Evolutionary conservation across 2,329 filamentous ascomycete species (phyloP).

Genomic region (Talaromyces sp.): DNA sequence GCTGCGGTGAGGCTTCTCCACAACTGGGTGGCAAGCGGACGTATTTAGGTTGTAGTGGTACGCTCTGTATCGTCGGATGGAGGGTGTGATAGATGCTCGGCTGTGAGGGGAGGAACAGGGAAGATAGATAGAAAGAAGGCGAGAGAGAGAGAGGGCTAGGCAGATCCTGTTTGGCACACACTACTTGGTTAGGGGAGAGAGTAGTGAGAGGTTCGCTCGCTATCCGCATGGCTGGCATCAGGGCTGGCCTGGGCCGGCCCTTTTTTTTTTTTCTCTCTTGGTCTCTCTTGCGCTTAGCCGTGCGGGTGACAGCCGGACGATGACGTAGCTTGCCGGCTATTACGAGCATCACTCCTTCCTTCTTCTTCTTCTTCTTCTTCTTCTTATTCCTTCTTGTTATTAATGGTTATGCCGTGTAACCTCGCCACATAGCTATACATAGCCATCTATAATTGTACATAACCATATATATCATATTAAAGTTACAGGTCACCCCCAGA

Average conservation of each 20-base stretch:
- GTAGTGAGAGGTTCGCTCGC: background rate
- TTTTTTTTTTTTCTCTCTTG: background rate
- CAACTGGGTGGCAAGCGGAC: background rate
- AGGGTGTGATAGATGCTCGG: background rate
- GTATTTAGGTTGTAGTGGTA: background rate
- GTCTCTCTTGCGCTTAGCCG: no score
- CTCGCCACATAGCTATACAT: no score
- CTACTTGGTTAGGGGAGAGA: background rate
- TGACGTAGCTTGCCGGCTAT: constrained; percentile 6
- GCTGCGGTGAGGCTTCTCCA: background rate
- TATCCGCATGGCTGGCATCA: background rate
- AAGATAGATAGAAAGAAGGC: background rate
- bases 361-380: background rate
- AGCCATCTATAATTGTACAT: no score
- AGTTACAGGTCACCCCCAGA: background rate
- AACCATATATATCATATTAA: no score
- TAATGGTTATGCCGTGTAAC: no score
- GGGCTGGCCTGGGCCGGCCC: background rate
- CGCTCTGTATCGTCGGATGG: background rate
- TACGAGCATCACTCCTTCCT: background rate
- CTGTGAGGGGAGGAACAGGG: background rate
- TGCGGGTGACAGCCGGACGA: background rate
- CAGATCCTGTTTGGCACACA: background rate
- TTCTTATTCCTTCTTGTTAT: no score
- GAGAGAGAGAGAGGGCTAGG: background rate